Conservation (phyloP, 2,329 filamentous ascomycete species). For the Fonsecaea monophora region DNA sequence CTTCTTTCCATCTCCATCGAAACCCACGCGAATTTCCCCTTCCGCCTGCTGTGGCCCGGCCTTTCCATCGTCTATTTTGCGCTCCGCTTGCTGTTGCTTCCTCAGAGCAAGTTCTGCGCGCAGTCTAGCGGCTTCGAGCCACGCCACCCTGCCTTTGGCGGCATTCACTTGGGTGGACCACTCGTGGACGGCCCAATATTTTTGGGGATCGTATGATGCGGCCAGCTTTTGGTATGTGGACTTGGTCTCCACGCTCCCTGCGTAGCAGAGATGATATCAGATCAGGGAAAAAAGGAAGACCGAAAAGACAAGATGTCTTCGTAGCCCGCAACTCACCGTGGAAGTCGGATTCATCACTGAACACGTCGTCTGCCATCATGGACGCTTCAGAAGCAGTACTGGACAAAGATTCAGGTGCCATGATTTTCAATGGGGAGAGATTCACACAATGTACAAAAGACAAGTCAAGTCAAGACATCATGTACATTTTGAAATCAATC, state of each 20-base stretch:
- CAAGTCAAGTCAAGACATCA: neutral
- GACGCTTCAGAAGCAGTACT: constrained; percentile 5
- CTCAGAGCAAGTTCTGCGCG: neutral
- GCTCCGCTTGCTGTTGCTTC: neutral
- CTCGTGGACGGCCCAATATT: constrained; percentile 55
- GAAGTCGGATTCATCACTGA: constrained; percentile 55
- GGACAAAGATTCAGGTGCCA: constrained; percentile 2
- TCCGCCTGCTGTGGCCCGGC: neutral
- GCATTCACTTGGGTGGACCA: constrained; percentile 36
- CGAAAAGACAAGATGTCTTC: no score
- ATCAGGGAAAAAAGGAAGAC: neutral
- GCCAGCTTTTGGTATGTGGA: constrained; percentile 59
- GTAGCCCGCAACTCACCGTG: constrained; percentile 45
- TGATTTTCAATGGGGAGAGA: neutral
- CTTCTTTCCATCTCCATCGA: neutral
- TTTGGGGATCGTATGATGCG: constrained; percentile 57
- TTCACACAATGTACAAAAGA: constrained; percentile 9
- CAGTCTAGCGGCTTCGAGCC: constrained; percentile 13
- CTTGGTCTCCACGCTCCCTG: constrained; percentile 64
- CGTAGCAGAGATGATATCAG: neutral
- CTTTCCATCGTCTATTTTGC: neutral
- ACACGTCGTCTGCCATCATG: constrained; percentile 38
- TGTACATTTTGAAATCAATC: neutral
- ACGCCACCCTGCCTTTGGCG: constrained; percentile 15
- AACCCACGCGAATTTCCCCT: neutral